Base-by-base conservation (phyloP, 2,329 filamentous ascomycete species). In the Aspergillus novofumigatus region DNA sequence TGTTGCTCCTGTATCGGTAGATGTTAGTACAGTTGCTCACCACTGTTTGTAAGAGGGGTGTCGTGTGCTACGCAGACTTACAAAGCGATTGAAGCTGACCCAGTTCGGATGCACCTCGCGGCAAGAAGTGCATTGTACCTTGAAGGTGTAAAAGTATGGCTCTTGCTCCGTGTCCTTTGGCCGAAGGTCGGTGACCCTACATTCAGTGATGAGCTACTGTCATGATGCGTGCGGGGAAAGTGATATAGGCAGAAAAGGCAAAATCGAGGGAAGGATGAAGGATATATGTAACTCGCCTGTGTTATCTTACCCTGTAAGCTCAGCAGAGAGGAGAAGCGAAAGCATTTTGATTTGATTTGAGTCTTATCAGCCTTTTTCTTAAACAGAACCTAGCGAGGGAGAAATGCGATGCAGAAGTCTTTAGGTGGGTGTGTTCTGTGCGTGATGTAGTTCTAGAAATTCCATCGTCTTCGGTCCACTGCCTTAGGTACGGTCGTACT, bases 91-190 rank as follows among this genome's bases (percentile, higher is more conserved):
- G 62, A 97, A 85, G 56, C 87, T 88, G 53, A 99, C 86, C 78
- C 85, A 87, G 67, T 97, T 99, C 10, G 89, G 83, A 72, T 99
- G 92, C 1, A 83, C 87, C 75, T 99, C 94, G 59, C 92, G 87
- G 76, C 94, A 99, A 54, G 92, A 96, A n/a, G 91, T 97, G 78
- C 94, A 99, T 80, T 97, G 91, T 38, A 99, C 93, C 72, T 90
- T 94, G 84, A 99, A 97, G 52, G 91, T 97, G 79, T 96, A 99
- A 83, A 89, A 96, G 79, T 97, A 99, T 3, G 92, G 91, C 58
- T 83, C 84, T 20, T 90, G 90, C 66, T 87, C 80, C 6, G 87
- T 91, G 74, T 99, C 94, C 65, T 87, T 81, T 7, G 94, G 94
- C 56, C 87, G 87, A 65, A 99, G 86, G 69, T 94, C 89, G 59